A percentile compares a stretch with the other conserved stretches of the same genome.
phyloP scores from a whole-genome alignment of 495 filamentous ascomycete genomes.

The Podospora fimiseda region DNA sequence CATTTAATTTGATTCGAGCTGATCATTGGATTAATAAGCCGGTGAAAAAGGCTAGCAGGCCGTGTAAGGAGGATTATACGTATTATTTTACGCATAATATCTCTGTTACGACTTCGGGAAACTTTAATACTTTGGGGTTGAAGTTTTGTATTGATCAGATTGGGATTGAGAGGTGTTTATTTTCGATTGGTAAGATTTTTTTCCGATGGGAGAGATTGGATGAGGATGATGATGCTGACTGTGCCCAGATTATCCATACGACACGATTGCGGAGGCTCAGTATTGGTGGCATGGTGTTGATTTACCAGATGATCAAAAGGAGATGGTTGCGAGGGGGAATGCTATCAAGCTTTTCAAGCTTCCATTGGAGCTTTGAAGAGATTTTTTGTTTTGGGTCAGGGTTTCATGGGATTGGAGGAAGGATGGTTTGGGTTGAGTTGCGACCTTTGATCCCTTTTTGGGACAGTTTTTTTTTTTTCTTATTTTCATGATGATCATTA shows the following conservation, averaged over 20 bases:
- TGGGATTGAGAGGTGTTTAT: constrained; percentile 32
- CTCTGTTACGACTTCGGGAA: constrained; percentile 57
- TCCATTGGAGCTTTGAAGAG: constrained; percentile 20
- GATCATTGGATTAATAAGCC: constrained; percentile 53
- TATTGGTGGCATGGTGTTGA: constrained; percentile 46
- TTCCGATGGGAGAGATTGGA: background rate
- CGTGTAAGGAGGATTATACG: constrained; percentile 51
- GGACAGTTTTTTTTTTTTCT: too few relatives aligned
- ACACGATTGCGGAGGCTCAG: constrained; percentile 47
- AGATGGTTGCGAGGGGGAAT: constrained; percentile 48
- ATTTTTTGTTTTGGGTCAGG: too few relatives aligned
- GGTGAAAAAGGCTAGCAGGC: constrained; percentile 47
- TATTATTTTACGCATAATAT: constrained; percentile 57
- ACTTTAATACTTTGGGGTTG: constrained; percentile 53
- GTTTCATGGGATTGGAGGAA: too few relatives aligned
- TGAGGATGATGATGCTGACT: background rate
- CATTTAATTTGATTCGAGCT: constrained; percentile 58
- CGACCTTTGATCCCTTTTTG: too few relatives aligned
- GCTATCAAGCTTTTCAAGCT: constrained; percentile 51
- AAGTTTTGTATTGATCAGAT: constrained; percentile 41
- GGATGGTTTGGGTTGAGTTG: too few relatives aligned
- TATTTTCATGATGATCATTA: too few relatives aligned
- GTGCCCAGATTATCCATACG: constrained; percentile 31
- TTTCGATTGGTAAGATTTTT: constrained; percentile 28
- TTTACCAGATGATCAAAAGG: constrained; percentile 37